These are phyloP conservation scores for Calcarisporium arbuscula DNA, from an alignment of 2,329 filamentous ascomycete genomes.

Conservation along the genomic window DNA sequence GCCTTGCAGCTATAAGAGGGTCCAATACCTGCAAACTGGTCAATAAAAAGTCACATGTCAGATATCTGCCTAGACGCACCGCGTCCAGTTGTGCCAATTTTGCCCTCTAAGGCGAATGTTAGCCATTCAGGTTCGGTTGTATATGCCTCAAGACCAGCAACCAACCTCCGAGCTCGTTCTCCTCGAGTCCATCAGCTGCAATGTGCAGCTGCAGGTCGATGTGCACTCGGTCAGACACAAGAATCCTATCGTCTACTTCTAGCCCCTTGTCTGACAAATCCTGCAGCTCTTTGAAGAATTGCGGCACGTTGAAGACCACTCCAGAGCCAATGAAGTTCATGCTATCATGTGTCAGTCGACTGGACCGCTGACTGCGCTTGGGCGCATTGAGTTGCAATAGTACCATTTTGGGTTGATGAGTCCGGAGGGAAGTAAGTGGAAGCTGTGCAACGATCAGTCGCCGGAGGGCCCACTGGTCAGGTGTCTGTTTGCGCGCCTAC, in stretches of 20 bases:
- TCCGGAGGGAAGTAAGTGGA: slow-evolving; percentile 61
- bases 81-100: slow-evolving; percentile 31
- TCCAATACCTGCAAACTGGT: slow-evolving; percentile 14
- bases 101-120: neutral
- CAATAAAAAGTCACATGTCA: no score
- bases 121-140: slow-evolving; percentile 12
- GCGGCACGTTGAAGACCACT: slow-evolving; percentile 56
- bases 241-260: slow-evolving; percentile 41
- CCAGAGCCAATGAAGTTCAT: slow-evolving; percentile 69
- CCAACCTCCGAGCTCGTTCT: slow-evolving; percentile 38
- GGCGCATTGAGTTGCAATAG: slow-evolving; percentile 1
- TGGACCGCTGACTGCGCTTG: slow-evolving; percentile 5
- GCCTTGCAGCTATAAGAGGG: slow-evolving; percentile 15
- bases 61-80: no score
- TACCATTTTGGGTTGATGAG: slow-evolving; percentile 59
- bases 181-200: slow-evolving; percentile 64
- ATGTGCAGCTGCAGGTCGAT: slow-evolving; percentile 61
- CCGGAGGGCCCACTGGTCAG: slow-evolving; percentile 4
- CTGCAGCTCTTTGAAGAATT: slow-evolving; percentile 35
- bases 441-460: slow-evolving; percentile 31
- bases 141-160: slow-evolving; percentile 20
- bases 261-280: slow-evolving; percentile 27
- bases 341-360: slow-evolving; percentile 19
- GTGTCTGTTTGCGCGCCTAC: slow-evolving; percentile 15
- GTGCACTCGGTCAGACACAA: slow-evolving; percentile 58